Base-by-base conservation (phyloP, 2,329 filamentous ascomycete genomes). In the Alternaria viburni region DNA sequence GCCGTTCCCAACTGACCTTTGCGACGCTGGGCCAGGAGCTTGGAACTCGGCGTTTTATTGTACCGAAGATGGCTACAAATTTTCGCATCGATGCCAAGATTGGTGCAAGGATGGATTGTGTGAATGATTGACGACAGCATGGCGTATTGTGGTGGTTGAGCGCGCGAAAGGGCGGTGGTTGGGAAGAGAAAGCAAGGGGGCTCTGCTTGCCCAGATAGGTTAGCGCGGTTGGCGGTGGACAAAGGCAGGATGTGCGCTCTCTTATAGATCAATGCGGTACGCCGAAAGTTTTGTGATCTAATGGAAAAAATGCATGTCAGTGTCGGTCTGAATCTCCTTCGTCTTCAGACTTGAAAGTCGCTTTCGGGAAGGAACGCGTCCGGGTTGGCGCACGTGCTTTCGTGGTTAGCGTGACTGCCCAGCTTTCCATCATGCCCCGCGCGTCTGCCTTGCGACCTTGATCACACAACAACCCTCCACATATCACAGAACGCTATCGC, bases 11-110 rank as follows among this genome's bases (percentile, higher is more conserved):
- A 41, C 69, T 19, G 49, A 61, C 6, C 28, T 57, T 3, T 73
- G 69, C 54, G 62, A 57, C n/a, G 67, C 60, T 15, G 68, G 61
- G 6, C 61, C 57, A 6, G 62, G 62, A 0, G 69, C 62, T 8
- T 62, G 61, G 65, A 59, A 54, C 5, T 70, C 69, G n/a, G 61
- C 64, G 3, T 72, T 72, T 36, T 47, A 54, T 17, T 73, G 69
- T 55, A 63, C 55, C 3, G 44, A 44, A 7, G 46, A 64, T 28
- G 47, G 45, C 15, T 72, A 67, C 36, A 25, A 12, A 0, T 65
- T 65, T n/a, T 52, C 55, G 7, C 28, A 51, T 21, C 55, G 67
- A 23, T 69, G 67, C 44, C n/a, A 59, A 15, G 26, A 52, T 15
- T 55, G 57, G 55, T 67, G 65, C 30, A 51, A 50, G 23, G 51